These are phyloP conservation scores for Psidium guajava DNA, from an alignment of 345 rosid species.

Conservation along the genomic window DNA sequence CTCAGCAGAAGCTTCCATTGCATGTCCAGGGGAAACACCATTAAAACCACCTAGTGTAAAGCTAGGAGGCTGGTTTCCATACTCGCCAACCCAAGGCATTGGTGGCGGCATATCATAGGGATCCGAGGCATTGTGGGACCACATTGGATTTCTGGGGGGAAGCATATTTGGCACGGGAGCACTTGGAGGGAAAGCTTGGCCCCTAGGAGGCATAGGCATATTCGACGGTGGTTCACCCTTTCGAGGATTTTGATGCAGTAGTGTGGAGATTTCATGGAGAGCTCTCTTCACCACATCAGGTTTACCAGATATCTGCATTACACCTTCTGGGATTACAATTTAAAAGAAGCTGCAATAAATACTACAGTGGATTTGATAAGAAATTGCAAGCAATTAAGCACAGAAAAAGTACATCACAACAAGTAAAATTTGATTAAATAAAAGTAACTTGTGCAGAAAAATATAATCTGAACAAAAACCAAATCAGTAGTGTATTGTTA, in stretches of 20 bases:
- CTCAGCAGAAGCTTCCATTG: conserved; percentile 34
- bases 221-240: conserved; percentile 28
- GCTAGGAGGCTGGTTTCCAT: conserved; percentile 15
- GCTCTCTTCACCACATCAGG: conserved; percentile 35
- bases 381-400: not conserved
- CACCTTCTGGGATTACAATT: conserved; percentile 4
- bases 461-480: not conserved
- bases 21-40: conserved; percentile 18
- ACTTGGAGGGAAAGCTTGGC: conserved; percentile 19
- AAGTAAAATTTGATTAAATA: not conserved
- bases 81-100: conserved; percentile 17
- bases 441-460: not conserved
- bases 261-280: conserved; percentile 41
- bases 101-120: conserved; percentile 16
- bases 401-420: not conserved
- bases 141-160: conserved; percentile 19
- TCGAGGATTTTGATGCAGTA: conserved; percentile 45
- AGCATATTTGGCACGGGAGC: conserved; percentile 16
- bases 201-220: conserved; percentile 14
- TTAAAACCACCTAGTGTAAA: conserved; percentile 18
- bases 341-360: not conserved
- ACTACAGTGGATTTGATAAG: not conserved
- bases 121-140: conserved; percentile 17
- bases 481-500: not conserved
- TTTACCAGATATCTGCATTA: conserved; percentile 51